A percentile compares a stretch with the other conserved stretches of the same genome.
phyloP scores from a whole-genome alignment of 2,329 filamentous ascomycete genomes.

The Verticillium nubilum region DNA sequence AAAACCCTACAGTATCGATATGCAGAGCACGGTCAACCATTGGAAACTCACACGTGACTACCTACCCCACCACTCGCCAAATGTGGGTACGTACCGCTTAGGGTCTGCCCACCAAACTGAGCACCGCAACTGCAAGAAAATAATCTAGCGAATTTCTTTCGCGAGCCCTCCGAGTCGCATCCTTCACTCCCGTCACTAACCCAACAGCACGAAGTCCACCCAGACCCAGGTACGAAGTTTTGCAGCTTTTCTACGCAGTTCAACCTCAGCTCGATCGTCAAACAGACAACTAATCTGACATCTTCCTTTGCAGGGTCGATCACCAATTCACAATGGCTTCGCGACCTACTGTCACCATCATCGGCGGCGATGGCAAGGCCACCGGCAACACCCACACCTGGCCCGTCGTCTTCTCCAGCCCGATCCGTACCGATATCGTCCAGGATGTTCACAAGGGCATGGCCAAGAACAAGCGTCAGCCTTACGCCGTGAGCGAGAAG shows the following conservation, averaged over 20 bases:
- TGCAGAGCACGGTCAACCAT: not conserved
- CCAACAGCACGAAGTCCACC: slow-evolving; percentile 3
- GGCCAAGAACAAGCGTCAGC: slow-evolving; percentile 99
- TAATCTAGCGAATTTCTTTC: not conserved
- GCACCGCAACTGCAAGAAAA: not conserved
- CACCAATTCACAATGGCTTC: slow-evolving; percentile 68
- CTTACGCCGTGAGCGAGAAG: slow-evolving; percentile 99
- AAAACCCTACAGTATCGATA: too few species aligned
- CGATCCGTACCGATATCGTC: slow-evolving; percentile 98
- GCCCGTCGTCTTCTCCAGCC: slow-evolving; percentile 93
- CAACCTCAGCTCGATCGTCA: not conserved
- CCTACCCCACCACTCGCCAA: not conserved
- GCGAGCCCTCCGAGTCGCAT: not conserved
- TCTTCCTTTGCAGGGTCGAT: slow-evolving; percentile 10
- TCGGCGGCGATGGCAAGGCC: slow-evolving; percentile 91
- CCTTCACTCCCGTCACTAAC: slow-evolving; percentile 3
- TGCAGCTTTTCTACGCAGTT: not conserved
- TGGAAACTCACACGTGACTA: not conserved
- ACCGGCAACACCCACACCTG: slow-evolving; percentile 85
- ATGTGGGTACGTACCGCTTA: slow-evolving; percentile 3
- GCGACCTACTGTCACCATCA: slow-evolving; percentile 95
- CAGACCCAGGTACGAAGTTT: slow-evolving; percentile 1
- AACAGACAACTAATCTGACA: slow-evolving; percentile 6
- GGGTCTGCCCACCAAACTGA: slow-evolving; percentile 1
- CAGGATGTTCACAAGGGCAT: slow-evolving; percentile 98